These are phyloP conservation scores for Schwanniomyces yamadae DNA, from an alignment of 805 yeast genomes.

Conservation along the genomic window DNA sequence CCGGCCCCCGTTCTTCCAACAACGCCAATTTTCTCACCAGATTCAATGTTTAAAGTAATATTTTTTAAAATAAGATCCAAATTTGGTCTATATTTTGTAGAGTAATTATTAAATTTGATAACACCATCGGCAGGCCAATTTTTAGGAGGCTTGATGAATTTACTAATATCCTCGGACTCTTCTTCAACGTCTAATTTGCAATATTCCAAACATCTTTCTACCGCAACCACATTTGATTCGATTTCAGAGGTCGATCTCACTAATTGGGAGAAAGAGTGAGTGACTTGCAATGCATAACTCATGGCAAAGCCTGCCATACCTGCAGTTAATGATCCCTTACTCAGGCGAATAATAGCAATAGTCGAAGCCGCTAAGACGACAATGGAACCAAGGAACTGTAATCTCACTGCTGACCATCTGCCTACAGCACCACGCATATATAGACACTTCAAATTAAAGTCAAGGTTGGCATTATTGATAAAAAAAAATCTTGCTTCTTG, in stretches of 20 bases:
- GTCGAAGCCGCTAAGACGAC: conserved; percentile 30
- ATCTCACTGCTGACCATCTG: conserved; percentile 39
- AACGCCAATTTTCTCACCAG: conserved; percentile 85
- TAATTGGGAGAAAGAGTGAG: conserved; percentile 20
- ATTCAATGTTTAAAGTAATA: conserved; percentile 53
- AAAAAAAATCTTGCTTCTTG: conserved; percentile 51
- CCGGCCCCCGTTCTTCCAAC: conserved; percentile 98
- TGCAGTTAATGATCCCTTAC: conserved; percentile 25
- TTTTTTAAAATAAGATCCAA: conserved; percentile 76
- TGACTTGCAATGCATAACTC: conserved; percentile 34
- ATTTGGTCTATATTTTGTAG: conserved; percentile 80
- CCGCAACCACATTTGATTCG: conserved; percentile 32
- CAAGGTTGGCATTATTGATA: conserved; percentile 51
- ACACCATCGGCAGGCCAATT: conserved; percentile 65
- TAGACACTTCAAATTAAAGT: conserved; percentile 26
- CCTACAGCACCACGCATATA: conserved; percentile 22
- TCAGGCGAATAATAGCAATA: conserved; percentile 25
- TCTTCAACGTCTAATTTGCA: conserved; percentile 45
- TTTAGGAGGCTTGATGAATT: conserved; percentile 23
- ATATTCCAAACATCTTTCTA: conserved; percentile 40
- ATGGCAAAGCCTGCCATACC: conserved; percentile 39
- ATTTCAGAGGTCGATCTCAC: conserved; percentile 35
- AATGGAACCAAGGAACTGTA: conserved; percentile 34
- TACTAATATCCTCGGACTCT: conserved; percentile 26
- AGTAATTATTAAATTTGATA: conserved; percentile 66